Percentiles rank a stretch among this genome's conserved stretches.
These are phyloP conservation scores for Lachancea thermotolerans DNA, from an alignment of 805 yeast genomes.

Conservation along the genomic window DNA sequence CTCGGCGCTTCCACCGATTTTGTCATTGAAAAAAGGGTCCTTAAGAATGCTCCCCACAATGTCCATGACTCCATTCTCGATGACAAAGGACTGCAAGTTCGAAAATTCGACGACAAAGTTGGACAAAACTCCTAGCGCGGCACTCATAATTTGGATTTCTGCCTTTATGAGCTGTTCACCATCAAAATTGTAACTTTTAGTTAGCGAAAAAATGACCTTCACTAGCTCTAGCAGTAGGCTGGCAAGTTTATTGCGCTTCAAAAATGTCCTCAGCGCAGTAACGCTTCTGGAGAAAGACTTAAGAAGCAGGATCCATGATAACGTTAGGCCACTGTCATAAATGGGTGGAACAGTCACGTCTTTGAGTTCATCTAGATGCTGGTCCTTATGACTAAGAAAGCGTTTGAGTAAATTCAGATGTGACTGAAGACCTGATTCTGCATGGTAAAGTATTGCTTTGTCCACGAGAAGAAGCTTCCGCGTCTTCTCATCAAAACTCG, in stretches of 20 bases:
- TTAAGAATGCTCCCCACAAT: constrained; percentile 21
- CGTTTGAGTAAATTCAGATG: constrained; percentile 19
- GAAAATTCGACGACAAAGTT: constrained; percentile 43
- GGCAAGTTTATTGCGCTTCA: constrained; percentile 24
- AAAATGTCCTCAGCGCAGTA: constrained; percentile 24
- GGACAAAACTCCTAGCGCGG: constrained; percentile 34
- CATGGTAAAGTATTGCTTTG: constrained; percentile 14
- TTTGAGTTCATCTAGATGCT: constrained; percentile 6
- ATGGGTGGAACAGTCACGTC: constrained; percentile 18
- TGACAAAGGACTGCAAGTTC: constrained; percentile 32
- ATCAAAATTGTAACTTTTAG: constrained; percentile 13
- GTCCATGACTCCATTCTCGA: constrained; percentile 32
- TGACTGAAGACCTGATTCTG: constrained; percentile 19
- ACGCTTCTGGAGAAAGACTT: constrained; percentile 32
- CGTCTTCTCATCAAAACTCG: constrained; percentile 25
- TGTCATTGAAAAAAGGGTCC: constrained; percentile 23
- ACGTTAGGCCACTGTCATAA: constrained; percentile 18
- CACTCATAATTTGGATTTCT: constrained; percentile 25
- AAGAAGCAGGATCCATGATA: constrained; percentile 26
- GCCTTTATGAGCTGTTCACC: constrained; percentile 19
- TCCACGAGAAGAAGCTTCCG: constrained; percentile 21
- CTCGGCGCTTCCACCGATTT: constrained; percentile 9
- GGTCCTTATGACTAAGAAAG: constrained; percentile 16
- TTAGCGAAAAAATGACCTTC: constrained; percentile 13
- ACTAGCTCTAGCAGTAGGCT: constrained; percentile 16